Evolutionary conservation across 768 basidiomycete species (phyloP), one percentile per base, ranked within the genome.

Genomic region (Chiua virens): DNA sequence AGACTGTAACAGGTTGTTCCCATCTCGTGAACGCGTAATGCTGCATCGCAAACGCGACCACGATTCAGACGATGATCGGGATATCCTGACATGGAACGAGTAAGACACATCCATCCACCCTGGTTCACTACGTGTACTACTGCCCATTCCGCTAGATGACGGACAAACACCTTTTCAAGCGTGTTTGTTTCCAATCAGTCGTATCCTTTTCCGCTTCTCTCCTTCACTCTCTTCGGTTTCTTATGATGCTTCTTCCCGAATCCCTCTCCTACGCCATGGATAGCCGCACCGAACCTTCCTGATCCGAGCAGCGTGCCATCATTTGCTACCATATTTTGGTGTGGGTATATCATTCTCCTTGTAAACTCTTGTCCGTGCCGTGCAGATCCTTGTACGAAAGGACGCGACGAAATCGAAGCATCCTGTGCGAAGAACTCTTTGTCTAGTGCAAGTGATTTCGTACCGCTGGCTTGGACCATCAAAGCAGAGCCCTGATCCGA

Each of bases 141-240:
- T 18, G 20, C 13, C 13, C 8, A 30, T 30, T 30, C 27, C 27
- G 27, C 7, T 27, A 27, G 27, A 27, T 27, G 27, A 8, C 27
- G 27, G 27, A 8, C 27, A 27, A 27, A 27, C 27, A 8, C 27
- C 27, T 23, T 3, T 8, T 27, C 27, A 27, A 27, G 4, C 8
- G 8, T 27, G 8, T 34, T 8, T 27, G 27, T 8, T 27, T 27
- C 27, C 21, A 20, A 28, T 67, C 63, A 81, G 67, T 97, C 96
- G 60, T 98, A 98, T 21, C 96, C 96, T 63, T 82, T 87, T 14
- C 96, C 96, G 63, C 92, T 93, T 55, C 96, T 76, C 70, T 95
- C 89, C 73, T 98, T 98, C 42, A 80, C 81, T 42, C 85, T 73
- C 64, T 88, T 86, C 71, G 78, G 71, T 65, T 86, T 88, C 71